Conservation (phyloP, 495 filamentous ascomycete genomes). For the Ramalina intermedia region DNA sequence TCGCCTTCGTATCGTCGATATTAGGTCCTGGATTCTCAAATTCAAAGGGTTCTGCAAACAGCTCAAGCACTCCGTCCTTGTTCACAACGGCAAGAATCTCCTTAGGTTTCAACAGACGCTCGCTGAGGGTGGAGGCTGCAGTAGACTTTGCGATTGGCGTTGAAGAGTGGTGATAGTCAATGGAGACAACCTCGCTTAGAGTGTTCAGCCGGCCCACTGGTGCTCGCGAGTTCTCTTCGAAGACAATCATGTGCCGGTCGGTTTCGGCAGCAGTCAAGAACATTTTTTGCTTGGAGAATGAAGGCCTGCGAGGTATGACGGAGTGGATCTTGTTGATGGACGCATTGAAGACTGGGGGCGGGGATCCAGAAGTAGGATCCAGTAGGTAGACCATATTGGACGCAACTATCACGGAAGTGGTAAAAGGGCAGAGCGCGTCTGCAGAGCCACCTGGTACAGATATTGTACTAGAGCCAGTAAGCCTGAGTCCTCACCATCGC, state of each 20-base stretch:
- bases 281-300: conserved; percentile 21
- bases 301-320: conserved; percentile 28
- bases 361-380: conserved; percentile 28
- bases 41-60: conserved; percentile 41
- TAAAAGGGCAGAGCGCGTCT: conserved; percentile 24
- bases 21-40: conserved; percentile 21
- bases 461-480: too few relatives aligned
- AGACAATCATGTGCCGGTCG: conserved; percentile 42
- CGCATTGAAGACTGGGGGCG: conserved; percentile 33
- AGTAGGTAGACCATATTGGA: conserved; percentile 41
- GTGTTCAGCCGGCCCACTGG: conserved; percentile 37
- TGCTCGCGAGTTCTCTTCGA: conserved; percentile 28
- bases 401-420: conserved; percentile 35
- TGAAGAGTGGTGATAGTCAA: conserved; percentile 19
- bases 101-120: not conserved
- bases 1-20: conserved; percentile 28
- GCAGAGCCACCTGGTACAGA: conserved; percentile 29
- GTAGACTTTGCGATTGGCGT: not conserved
- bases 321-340: conserved; percentile 40
- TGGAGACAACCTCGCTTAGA: conserved; percentile 32
- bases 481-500: too few relatives aligned
- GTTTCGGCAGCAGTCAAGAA: conserved; percentile 34
- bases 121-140: not conserved
- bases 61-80: conserved; percentile 38
- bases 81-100: conserved; percentile 35